phyloP scores from a whole-genome alignment of 352 stramenopile genomes.

The Saprolegnia diclina region DNA sequence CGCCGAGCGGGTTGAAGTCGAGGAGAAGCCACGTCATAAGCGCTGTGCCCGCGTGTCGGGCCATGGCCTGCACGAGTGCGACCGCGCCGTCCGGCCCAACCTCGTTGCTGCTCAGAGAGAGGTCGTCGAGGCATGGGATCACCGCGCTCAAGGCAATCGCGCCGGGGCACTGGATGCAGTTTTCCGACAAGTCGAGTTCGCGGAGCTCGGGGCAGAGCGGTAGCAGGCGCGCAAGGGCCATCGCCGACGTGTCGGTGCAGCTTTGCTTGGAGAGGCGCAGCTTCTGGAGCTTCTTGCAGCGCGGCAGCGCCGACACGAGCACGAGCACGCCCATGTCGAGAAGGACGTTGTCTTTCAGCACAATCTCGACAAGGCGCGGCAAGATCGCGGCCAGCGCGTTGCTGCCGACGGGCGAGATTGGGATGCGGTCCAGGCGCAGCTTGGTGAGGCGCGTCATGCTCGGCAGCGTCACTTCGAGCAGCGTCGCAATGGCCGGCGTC shows the following conservation, averaged over 20 bases:
- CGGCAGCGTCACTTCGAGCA: no score
- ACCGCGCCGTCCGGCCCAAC: background rate
- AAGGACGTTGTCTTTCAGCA: slow-evolving; percentile 1
- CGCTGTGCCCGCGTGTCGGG: background rate
- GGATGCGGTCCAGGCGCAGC: background rate
- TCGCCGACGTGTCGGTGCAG: background rate
- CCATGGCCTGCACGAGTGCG: background rate
- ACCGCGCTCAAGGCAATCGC: background rate
- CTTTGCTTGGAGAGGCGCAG: slow-evolving; percentile 3
- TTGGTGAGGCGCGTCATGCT: background rate
- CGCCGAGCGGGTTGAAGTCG: background rate
- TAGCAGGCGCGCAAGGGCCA: background rate
- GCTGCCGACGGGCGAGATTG: background rate
- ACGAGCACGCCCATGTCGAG: slow-evolving; percentile 5
- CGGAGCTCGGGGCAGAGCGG: background rate
- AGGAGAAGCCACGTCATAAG: slow-evolving; percentile 2
- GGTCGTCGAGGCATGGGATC: background rate
- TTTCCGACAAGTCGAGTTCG: background rate
- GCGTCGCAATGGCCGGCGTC: no score
- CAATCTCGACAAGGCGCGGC: background rate
- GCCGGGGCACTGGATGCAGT: background rate
- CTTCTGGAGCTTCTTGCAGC: background rate
- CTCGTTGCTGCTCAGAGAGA: background rate
- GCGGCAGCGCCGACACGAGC: background rate
- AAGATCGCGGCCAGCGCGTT: background rate